These are phyloP conservation scores for Pyricularia sp. DNA, from an alignment of 2,329 filamentous ascomycete genomes.

Conservation along the genomic window DNA sequence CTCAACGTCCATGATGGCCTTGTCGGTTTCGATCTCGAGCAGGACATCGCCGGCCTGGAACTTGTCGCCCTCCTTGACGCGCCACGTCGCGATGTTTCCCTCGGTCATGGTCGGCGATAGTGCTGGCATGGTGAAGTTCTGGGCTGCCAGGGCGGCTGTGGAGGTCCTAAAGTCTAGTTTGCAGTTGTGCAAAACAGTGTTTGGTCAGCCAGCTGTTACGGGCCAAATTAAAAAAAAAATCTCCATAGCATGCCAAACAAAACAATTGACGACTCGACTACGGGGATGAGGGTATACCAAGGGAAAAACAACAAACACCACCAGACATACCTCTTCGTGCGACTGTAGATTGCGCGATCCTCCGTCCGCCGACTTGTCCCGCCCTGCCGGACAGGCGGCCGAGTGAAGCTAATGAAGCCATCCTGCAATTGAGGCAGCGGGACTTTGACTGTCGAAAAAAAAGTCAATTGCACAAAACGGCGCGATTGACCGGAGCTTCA, in stretches of 20 bases:
- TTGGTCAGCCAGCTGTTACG: not conserved
- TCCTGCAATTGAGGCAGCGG: not conserved
- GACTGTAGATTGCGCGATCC: conserved; percentile 36
- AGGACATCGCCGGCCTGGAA: conserved; percentile 77
- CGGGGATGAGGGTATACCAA: conserved; percentile 1
- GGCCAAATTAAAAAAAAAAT: not conserved
- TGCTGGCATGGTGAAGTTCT: conserved; percentile 85
- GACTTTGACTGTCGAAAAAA: not conserved
- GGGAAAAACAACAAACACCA: not conserved
- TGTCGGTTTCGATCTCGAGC: conserved; percentile 87
- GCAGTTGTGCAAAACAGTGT: conserved; percentile 4
- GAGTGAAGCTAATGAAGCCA: conserved; percentile 10
- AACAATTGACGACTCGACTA: not conserved
- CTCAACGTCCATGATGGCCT: conserved; percentile 90
- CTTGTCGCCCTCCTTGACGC: conserved; percentile 73
- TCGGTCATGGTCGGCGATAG: conserved; percentile 90
- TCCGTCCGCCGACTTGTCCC: conserved; percentile 23
- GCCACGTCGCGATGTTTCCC: conserved; percentile 76
- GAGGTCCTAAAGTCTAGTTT: conserved; percentile 50
- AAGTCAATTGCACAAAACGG: not conserved
- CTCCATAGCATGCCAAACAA: not conserved
- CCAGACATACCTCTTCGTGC: conserved; percentile 40
- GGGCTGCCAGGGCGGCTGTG: conserved; percentile 53
- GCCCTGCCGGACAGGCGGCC: conserved; percentile 9
- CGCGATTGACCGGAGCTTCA: not conserved